These are phyloP conservation scores for Flaveria linearis DNA, from an alignment of 129 eudicot genomes.

Conservation along the genomic window DNA sequence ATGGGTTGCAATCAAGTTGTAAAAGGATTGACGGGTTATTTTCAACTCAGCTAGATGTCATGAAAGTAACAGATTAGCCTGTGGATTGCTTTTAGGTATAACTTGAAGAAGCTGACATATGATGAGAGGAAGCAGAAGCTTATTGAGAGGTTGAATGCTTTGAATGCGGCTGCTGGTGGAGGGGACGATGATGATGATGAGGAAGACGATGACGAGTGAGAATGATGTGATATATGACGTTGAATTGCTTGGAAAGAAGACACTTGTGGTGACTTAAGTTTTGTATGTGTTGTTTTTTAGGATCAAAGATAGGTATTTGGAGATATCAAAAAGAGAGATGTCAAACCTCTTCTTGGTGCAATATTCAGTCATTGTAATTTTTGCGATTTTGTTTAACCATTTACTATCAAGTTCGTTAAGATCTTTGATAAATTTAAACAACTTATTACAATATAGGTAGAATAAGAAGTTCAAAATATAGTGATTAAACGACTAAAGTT, in stretches of 20 bases:
- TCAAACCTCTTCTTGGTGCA: not conserved
- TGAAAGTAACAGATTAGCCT: not conserved
- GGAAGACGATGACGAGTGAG: slow-evolving; percentile 42
- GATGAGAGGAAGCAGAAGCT: slow-evolving; percentile 55
- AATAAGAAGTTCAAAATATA: too few relatives aligned
- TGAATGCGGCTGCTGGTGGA: slow-evolving; percentile 50
- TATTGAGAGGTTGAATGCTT: slow-evolving; percentile 55
- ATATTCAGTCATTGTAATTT: not conserved
- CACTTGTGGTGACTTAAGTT: slow-evolving; percentile 6
- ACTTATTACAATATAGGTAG: too few relatives aligned
- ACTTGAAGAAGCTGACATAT: slow-evolving; percentile 56
- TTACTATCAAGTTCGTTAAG: not conserved
- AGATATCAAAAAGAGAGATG: not conserved
- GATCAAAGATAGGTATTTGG: slow-evolving; percentile 21
- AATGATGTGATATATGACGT: slow-evolving; percentile 7
- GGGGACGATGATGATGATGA: slow-evolving; percentile 41
- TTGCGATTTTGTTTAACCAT: not conserved
- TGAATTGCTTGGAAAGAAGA: slow-evolving; percentile 3
- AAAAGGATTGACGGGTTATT: not conserved
- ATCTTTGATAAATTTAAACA: not conserved
- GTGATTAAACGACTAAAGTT: too few relatives aligned
- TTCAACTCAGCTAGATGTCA: not conserved
- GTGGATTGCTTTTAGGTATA: slow-evolving; percentile 36
- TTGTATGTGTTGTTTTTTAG: slow-evolving; percentile 9
- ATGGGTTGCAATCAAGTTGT: not conserved